Evolutionary conservation across 805 yeast genomes (phyloP).

Genomic region (Ogataea paraovalis): DNA sequence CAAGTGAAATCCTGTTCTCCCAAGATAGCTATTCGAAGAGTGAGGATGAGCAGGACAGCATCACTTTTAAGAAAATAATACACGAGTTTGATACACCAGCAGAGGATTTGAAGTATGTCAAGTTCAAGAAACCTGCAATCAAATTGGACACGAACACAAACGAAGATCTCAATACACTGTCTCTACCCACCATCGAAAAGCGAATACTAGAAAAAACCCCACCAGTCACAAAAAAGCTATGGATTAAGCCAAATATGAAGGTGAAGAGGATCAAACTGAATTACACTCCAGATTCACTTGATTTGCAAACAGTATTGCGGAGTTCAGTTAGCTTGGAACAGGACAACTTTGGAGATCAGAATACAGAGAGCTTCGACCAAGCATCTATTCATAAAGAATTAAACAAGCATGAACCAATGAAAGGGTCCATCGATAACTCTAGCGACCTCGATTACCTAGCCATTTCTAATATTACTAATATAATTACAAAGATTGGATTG

Average conservation of each 20-base stretch:
- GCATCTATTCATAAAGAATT: background rate
- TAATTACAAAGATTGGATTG: conserved; percentile 17
- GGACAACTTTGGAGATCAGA: background rate
- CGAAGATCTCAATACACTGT: background rate
- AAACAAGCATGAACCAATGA: background rate
- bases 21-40: background rate
- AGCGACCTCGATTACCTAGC: background rate
- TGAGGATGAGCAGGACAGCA: background rate
- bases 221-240: conserved; percentile 14
- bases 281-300: conserved; percentile 3
- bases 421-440: background rate
- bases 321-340: no score
- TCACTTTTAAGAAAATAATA: conserved; percentile 27
- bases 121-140: conserved; percentile 35
- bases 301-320: background rate
- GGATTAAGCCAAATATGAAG: conserved; percentile 26
- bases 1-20: conserved; percentile 2
- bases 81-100: conserved; percentile 15
- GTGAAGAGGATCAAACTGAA: conserved; percentile 25
- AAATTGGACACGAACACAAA: conserved; percentile 4
- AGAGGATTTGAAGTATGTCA: conserved; percentile 17
- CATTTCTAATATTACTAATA: conserved; percentile 1
- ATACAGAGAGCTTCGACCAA: background rate
- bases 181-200: conserved; percentile 10
- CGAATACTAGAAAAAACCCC: conserved; percentile 9